A percentile compares a stretch with the other conserved stretches of the same genome.
These are phyloP conservation scores for Fusarium sp. DNA, from an alignment of 2,329 filamentous ascomycete species.

Conservation along the genomic window DNA sequence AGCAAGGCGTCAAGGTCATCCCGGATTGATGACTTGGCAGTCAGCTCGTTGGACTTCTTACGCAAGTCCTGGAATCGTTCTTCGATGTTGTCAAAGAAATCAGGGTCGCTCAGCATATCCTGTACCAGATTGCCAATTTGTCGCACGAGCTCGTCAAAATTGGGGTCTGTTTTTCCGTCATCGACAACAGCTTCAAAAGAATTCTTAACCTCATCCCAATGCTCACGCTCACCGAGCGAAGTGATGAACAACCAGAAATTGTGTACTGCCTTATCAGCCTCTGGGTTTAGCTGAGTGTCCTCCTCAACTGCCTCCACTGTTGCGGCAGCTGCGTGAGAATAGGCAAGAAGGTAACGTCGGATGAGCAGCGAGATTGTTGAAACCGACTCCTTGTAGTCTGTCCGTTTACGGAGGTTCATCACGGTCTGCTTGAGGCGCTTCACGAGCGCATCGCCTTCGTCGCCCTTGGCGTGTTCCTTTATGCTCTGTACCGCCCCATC, in stretches of 20 bases:
- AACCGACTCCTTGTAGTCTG: slow-evolving; percentile 88
- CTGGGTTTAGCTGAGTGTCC: slow-evolving; percentile 79
- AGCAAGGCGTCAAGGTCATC: slow-evolving; percentile 81
- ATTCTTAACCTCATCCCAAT: slow-evolving; percentile 81
- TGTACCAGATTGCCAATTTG: slow-evolving; percentile 81
- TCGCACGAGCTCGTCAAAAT: slow-evolving; percentile 82
- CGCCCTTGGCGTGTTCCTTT: slow-evolving; percentile 77
- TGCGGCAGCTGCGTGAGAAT: slow-evolving; percentile 79
- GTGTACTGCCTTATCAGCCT: slow-evolving; percentile 78
- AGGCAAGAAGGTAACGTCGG: slow-evolving; percentile 81
- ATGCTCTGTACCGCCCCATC: slow-evolving; percentile 75
- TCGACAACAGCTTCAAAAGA: slow-evolving; percentile 77
- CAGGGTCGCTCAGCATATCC: slow-evolving; percentile 84
- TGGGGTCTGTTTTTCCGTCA: slow-evolving; percentile 80
- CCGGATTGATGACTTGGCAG: slow-evolving; percentile 74
- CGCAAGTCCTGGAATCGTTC: slow-evolving; percentile 65
- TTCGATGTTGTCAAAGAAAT: slow-evolving; percentile 83
- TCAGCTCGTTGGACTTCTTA: slow-evolving; percentile 70
- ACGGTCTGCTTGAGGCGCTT: slow-evolving; percentile 83
- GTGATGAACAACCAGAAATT: slow-evolving; percentile 86
- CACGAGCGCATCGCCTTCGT: slow-evolving; percentile 79
- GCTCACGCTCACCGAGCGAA: slow-evolving; percentile 78
- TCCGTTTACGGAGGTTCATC: slow-evolving; percentile 77
- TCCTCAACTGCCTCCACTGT: slow-evolving; percentile 75
- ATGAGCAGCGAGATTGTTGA: slow-evolving; percentile 81